Evolutionary conservation across 2,329 filamentous ascomycete genomes (phyloP).

Genomic region (Bipolaris gigantea): DNA sequence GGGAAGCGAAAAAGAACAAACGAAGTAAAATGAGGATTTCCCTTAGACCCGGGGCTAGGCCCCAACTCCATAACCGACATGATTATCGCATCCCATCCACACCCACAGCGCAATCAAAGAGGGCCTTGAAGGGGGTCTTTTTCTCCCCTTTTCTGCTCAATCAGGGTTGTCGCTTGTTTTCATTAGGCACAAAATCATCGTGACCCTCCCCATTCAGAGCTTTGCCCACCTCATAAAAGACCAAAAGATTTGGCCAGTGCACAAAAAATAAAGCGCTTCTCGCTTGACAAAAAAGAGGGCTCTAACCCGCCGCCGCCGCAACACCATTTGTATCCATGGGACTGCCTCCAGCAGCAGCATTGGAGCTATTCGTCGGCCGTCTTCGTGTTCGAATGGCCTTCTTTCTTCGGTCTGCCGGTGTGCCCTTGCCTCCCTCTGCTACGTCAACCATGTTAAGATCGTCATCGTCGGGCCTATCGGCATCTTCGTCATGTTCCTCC

Average conservation of each 20-base stretch:
- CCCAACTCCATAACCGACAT: too few relatives aligned
- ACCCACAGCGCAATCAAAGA: too few relatives aligned
- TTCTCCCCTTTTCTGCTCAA: too few relatives aligned
- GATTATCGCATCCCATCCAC: too few relatives aligned
- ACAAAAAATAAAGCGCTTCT: not conserved
- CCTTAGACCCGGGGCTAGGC: too few relatives aligned
- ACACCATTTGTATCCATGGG: constrained; percentile 48
- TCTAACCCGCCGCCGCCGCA: constrained; percentile 32
- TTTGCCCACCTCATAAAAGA: too few relatives aligned
- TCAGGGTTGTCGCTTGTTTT: too few relatives aligned
- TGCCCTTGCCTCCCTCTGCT: constrained; percentile 34
- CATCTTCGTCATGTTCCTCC: constrained; percentile 47
- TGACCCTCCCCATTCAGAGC: too few relatives aligned
- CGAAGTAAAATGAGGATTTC: too few relatives aligned
- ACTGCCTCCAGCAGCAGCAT: constrained; percentile 35
- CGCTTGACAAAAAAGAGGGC: not conserved
- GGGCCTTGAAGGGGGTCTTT: too few relatives aligned
- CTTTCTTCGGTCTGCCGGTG: constrained; percentile 38
- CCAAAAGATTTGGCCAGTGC: not conserved
- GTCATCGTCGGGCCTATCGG: constrained; percentile 41
- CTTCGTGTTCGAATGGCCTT: constrained; percentile 43
- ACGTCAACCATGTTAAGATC: constrained; percentile 46
- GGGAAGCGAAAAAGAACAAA: too few relatives aligned
- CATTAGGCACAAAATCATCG: too few relatives aligned
- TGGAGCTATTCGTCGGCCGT: constrained; percentile 38